Evolutionary conservation across 495 filamentous ascomycete species (phyloP), one percentile per base, ranked within the genome.

Genomic region (Penicillium samsonianum): DNA sequence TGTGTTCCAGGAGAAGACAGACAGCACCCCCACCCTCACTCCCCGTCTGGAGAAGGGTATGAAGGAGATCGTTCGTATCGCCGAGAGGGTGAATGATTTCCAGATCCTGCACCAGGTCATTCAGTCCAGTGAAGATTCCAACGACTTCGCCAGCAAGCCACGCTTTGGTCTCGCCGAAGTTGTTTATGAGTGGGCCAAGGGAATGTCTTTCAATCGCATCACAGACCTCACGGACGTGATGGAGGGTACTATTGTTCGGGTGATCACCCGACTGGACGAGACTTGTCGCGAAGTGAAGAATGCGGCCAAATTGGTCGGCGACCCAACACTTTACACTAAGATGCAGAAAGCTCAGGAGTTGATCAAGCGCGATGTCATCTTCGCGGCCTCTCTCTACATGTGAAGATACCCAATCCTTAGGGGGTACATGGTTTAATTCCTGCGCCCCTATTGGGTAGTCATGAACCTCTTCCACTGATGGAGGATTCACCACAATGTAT

Each of bases 1-100:
- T 68, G 95, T 98, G n/a, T 98, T 98, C 78, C 90, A 97, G 68
- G 94, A 98, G 62, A 97, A 96, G 77, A 96, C 95, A 0, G 89
- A 94, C 16, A 82, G 82, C 17, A 82, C 83, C 0, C 94, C 94
- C 1, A 92, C 82, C n/a, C 77, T 98, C 55, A 96, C 92, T 0
- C 81, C 87, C 2, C 87, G 82, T 45, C 81, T 98, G 14, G 89
- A 97, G 64, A 85, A 84, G 41, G 95, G 95, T 28, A 89, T 87
- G 71, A 85, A 89, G 45, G 90, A 85, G 8, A 97, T 98, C 62
- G 84, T 96, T 52, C 81, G 82, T 33, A 90, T 98, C 50, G 88
- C 91, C 9, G 91, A 96, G 68, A 92, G 89, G 64, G 91, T 98
- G 44, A 96, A 96, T 68, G 79, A 84, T 31, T 85, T 90, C 53